Percentiles rank a stretch among this genome's conserved stretches.
These are phyloP conservation scores for Polyporus arcularius DNA, from an alignment of 768 basidiomycete species.

Conservation along the genomic window DNA sequence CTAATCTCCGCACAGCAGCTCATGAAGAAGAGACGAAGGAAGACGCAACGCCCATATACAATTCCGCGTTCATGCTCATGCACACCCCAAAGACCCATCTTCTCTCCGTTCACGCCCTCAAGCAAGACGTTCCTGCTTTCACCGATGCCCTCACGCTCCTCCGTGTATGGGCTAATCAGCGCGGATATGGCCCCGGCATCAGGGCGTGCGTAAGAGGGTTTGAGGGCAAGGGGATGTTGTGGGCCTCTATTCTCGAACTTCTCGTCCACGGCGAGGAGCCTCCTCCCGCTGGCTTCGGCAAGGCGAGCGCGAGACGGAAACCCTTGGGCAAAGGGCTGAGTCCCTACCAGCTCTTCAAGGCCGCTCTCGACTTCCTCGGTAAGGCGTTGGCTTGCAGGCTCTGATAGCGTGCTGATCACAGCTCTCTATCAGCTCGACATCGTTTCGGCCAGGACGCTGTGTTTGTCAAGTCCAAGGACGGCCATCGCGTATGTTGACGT, in stretches of 20 bases:
- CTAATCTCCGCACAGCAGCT: conserved; percentile 57
- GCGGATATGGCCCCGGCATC: conserved; percentile 69
- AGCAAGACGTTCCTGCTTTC: conserved; percentile 58
- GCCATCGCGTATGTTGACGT: conserved; percentile 49
- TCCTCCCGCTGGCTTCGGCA: conserved; percentile 27
- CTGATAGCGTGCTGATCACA: not conserved
- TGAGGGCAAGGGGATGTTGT: conserved; percentile 66
- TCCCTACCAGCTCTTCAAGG: conserved; percentile 88
- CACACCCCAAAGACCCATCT: conserved; percentile 50
- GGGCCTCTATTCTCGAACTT: conserved; percentile 62
- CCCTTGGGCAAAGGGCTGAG: conserved; percentile 80
- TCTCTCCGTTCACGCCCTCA: conserved; percentile 46
- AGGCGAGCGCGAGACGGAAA: conserved; percentile 40
- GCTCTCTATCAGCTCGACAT: conserved; percentile 55
- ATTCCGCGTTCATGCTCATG: conserved; percentile 64
- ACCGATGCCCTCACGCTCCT: conserved; percentile 75
- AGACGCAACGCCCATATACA: conserved; percentile 73
- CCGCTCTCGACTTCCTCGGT: conserved; percentile 84
- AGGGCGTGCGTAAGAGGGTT: conserved; percentile 67
- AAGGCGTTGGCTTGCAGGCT: conserved; percentile 26
- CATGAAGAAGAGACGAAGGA: conserved; percentile 27
- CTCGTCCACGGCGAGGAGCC: conserved; percentile 70
- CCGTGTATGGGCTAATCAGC: conserved; percentile 87
- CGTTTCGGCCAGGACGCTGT: conserved; percentile 59
- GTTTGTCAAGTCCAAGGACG: conserved; percentile 58